Conservation (phyloP, 1,139 yeast species). For the Zhuliangozyma blackwelliae region DNA sequence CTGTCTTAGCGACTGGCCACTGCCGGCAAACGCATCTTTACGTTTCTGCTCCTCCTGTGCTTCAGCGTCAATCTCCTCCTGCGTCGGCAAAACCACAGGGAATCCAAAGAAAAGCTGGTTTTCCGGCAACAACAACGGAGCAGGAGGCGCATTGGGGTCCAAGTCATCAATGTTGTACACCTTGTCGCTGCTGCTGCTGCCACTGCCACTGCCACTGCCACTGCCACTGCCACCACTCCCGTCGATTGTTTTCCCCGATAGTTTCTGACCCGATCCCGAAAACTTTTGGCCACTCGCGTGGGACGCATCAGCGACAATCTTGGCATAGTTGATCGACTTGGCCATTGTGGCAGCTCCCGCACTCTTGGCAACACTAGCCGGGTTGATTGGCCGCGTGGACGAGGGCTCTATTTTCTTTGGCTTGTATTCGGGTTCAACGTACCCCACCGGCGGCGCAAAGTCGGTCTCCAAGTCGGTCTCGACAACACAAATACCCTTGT, state of each 20-base stretch:
- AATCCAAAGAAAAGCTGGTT: slow-evolving; percentile 93
- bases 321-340: slow-evolving; percentile 63
- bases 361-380: slow-evolving; percentile 33
- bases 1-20: slow-evolving; percentile 70
- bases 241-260: slow-evolving; percentile 57
- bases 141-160: slow-evolving; percentile 58
- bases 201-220: slow-evolving; percentile 11
- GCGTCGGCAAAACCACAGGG: slow-evolving; percentile 72
- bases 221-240: too few relatives aligned
- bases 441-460: slow-evolving; percentile 98
- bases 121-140: slow-evolving; percentile 68
- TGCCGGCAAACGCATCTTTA: slow-evolving; percentile 45
- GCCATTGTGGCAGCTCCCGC: slow-evolving; percentile 78
- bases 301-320: slow-evolving; percentile 44
- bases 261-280: slow-evolving; percentile 64
- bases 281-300: slow-evolving; percentile 26
- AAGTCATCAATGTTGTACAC: slow-evolving; percentile 31
- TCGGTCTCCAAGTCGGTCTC: slow-evolving; percentile 97
- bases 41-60: slow-evolving; percentile 12
- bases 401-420: slow-evolving; percentile 32
- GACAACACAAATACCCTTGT: slow-evolving; percentile 80
- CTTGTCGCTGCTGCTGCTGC: slow-evolving; percentile 5
- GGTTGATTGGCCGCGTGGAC: slow-evolving; percentile 26
- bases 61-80: slow-evolving; percentile 37
- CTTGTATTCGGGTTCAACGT: slow-evolving; percentile 78